Conservation (phyloP, 768 basidiomycete genomes). For the Mycena albidolilacea region DNA sequence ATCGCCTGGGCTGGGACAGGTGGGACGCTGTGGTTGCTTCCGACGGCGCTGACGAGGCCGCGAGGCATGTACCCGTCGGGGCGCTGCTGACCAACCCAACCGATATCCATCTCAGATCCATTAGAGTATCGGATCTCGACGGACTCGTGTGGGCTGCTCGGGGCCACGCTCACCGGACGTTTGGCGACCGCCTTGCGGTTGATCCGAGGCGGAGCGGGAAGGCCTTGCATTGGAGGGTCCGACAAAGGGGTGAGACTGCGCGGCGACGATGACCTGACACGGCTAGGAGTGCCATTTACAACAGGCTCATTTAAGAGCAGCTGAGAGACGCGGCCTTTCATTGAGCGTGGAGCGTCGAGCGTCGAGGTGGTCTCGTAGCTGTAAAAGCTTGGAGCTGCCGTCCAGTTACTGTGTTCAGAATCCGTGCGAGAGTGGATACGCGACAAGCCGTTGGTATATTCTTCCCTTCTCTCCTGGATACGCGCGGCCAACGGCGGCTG, state of each 20-base stretch:
- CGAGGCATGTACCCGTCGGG: conserved; percentile 44
- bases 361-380: conserved; percentile 33
- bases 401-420: conserved; percentile 39
- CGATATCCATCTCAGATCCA: conserved; percentile 36
- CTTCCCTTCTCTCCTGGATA: conserved; percentile 37
- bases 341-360: conserved; percentile 16
- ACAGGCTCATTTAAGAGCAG: conserved; percentile 35
- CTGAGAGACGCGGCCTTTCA: conserved; percentile 26
- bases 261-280: conserved; percentile 31
- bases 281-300: conserved; percentile 27
- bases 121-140: conserved; percentile 27
- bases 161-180: conserved; percentile 23
- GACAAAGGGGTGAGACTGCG: conserved; percentile 25
- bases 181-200: conserved; percentile 19
- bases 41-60: conserved; percentile 39
- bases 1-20: conserved; percentile 14
- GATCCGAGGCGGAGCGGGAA: conserved; percentile 56
- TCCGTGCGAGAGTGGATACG: conserved; percentile 33
- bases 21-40: conserved; percentile 35
- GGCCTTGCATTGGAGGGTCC: conserved; percentile 44
- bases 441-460: conserved; percentile 20
- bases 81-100: conserved; percentile 40
- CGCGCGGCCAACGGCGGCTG: conserved; percentile 37
- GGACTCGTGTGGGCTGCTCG: conserved; percentile 27
- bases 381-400: conserved; percentile 40